Evolutionary conservation across 179 eudicot genomes (phyloP).

Genomic region (Silene coronaria): DNA sequence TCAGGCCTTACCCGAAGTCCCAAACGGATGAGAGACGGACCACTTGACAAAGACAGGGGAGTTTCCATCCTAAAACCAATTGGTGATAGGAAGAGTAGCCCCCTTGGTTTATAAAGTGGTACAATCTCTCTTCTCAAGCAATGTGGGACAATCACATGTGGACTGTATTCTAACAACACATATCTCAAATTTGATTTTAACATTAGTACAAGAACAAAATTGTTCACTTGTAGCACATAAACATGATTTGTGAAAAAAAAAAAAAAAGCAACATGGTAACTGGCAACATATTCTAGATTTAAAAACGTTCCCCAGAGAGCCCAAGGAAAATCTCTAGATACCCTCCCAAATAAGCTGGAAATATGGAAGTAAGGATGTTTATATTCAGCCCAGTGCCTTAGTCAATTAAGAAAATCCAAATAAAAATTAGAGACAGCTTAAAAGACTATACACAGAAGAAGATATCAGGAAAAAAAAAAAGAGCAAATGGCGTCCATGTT

Average conservation of each 20-base stretch:
- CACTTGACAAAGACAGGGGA: no score
- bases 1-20: no score
- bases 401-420: not conserved
- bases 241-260: not conserved
- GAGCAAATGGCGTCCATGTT: not conserved
- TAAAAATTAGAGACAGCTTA: not conserved
- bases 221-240: not conserved
- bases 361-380: not conserved
- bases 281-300: not conserved
- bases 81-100: no score
- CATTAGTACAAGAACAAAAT: not conserved
- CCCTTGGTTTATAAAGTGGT: no score
- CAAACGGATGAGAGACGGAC: no score
- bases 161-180: no score
- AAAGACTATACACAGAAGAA: not conserved
- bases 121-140: no score
- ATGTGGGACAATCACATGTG: no score
- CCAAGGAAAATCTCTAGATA: not conserved
- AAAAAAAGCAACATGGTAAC: not conserved
- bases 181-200: not conserved
- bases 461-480: not conserved
- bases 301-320: not conserved
- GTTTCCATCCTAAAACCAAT: no score
- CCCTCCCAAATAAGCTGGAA: not conserved
- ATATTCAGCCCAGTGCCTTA: not conserved